Base-by-base conservation (phyloP, 345 rosid species). In the Eucalyptus curtisii region DNA sequence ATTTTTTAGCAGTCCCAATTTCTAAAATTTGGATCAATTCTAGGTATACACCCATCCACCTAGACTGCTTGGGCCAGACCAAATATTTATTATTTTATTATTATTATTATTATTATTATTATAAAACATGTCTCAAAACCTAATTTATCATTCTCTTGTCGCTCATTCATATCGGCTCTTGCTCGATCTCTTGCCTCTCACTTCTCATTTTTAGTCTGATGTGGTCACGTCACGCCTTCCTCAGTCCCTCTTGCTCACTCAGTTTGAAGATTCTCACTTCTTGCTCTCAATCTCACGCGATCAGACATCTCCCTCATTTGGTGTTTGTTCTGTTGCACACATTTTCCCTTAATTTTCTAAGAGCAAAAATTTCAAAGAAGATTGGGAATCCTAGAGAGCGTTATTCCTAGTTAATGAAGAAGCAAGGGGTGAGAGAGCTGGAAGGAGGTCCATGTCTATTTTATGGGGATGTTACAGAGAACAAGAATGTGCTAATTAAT, bases 1-100 rank as follows among this genome's bases (percentile, higher is more conserved):
- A 0, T 1, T 52, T 19, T 52, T 52, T 0, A 52, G 25, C 5
- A 2, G 0, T 52, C 1, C 4, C 4, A 0, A 19, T 52, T 7
- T 52, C 57, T 19, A 19, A 52, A 52, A 19, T 52, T 19, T 3
- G 25, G 25, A 52, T 19, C 57, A 2, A 24, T 55, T 55, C 13
- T 25, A 52, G 14, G 7, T 59, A 3, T 5, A 3, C 14, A 25
- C 14, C n/a, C 14, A 11, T 25, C 7, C 31, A 25, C n/a, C n/a
- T 12, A 27, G 14, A 10, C n/a, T 4, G 2, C 30, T 10, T 59
- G 15, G 30, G 25, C 25, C 2, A 52, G 2, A 52, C 10, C 24
- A 52, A 52, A 4, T 52, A 17, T 17, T 50, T 7, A 7, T 15
- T 53, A 7, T 49, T 17, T 50, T 17, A 5, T 52, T 7, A 5